Base-by-base conservation (phyloP, 2,329 filamentous ascomycete genomes). In the Cladosporium sphaerospermum region DNA sequence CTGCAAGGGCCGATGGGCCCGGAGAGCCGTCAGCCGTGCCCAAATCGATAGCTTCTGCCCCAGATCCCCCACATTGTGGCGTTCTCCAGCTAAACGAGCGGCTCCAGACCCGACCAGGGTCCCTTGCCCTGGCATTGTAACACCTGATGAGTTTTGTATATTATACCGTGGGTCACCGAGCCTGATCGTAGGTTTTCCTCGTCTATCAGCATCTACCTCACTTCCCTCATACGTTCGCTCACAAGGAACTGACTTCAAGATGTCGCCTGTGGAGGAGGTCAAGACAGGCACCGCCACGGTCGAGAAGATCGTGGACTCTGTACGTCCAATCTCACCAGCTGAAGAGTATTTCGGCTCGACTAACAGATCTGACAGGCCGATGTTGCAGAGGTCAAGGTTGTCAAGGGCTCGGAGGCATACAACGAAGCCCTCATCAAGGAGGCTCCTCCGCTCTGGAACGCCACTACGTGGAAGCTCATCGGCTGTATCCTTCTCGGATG, bases 391-490 rank as follows among this genome's bases (percentile, higher is more conserved):
- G 65, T 73, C 59, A 77, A 73, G 59, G 69, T 77, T 54, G 70
- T 81, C 59, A 70, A 62, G 19, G 79, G 79, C 56, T 75, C 74
- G 58, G 76, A 78, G 58, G 77, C 78, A 46, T 80, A 75, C 66
- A 74, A 77, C 58, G 75, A 81, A 65, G 79, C 80, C 18, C 71
- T 77, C 65, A 62, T 78, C 61, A 75, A 77, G 66, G 79, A 81
- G 61, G 75, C 76, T 8, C 73, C 75, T 1, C 51, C 33, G 3
- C 44, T 62, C 36, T 40, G 48, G 42, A 14, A 56, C 51, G 42
- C 51, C 2, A 57, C 56, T 3, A 64, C 61, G 9, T 52, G 56
- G 33, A 41, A 44, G n/a, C 56, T 66, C 10, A 53, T 65, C 19
- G 57, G 55, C 11, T 64, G 62, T 45, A 54, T 65, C 31, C 55